These are phyloP conservation scores for Mortierella sp. DNA, from an alignment of 371 early-diverging fungal species.

Conservation along the genomic window DNA sequence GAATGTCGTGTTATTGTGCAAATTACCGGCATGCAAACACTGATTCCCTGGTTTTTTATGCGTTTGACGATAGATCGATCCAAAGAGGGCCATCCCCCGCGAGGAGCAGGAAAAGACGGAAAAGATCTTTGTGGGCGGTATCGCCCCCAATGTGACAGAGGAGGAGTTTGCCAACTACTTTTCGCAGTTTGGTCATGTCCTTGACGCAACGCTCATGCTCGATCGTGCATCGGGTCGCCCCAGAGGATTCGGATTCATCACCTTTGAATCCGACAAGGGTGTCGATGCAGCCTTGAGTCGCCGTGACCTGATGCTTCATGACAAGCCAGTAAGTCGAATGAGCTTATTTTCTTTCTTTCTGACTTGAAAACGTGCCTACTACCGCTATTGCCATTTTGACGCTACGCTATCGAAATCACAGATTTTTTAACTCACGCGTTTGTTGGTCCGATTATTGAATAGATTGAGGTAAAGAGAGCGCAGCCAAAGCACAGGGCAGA, in stretches of 20 bases:
- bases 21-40: too few relatives aligned
- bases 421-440: background rate
- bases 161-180: slow-evolving; percentile 87
- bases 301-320: slow-evolving; percentile 66
- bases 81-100: slow-evolving; percentile 89
- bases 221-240: slow-evolving; percentile 85
- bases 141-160: slow-evolving; percentile 84
- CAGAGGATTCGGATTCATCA: slow-evolving; percentile 88
- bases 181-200: slow-evolving; percentile 79
- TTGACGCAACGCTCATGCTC: slow-evolving; percentile 83
- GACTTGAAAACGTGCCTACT: too few relatives aligned
- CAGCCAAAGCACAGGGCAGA: slow-evolving; percentile 63
- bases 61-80: slow-evolving; percentile 77
- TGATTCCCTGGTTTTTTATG: background rate
- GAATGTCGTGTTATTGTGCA: too few relatives aligned
- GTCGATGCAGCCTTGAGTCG: slow-evolving; percentile 72
- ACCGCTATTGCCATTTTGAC: background rate
- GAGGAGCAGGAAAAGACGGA: slow-evolving; percentile 84
- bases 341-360: background rate
- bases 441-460: background rate
- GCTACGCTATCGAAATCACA: too few relatives aligned
- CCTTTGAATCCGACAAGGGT: slow-evolving; percentile 76
- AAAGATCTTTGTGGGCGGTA: slow-evolving; percentile 94
- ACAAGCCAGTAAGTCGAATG: slow-evolving; percentile 64
- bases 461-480: slow-evolving; percentile 68